Evolutionary conservation across 495 filamentous ascomycete genomes (phyloP), one percentile per base, ranked within the genome.

Genomic region (Penicillium canariense): DNA sequence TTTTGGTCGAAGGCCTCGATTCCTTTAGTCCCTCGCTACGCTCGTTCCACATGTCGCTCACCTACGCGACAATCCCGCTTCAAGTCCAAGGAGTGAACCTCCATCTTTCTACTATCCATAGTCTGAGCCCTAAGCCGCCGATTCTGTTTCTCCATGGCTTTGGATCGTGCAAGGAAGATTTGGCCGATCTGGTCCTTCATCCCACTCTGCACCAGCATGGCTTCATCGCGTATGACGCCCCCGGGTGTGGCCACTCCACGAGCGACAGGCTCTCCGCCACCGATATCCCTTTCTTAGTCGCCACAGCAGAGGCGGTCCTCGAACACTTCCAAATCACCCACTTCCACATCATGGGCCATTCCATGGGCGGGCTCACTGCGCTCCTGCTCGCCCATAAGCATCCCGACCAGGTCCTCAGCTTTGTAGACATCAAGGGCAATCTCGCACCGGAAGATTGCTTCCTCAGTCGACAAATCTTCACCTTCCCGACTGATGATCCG

Each of bases 151-250:
- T 70, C 0, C 65, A 66, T 42, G 68, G 65, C 30, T 68, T 70
- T 30, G 67, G 67, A 35, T 68, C 64, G 25, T 62, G 62, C 55
- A 70, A 70, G 53, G 67, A 70, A 56, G 67, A 70, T 28, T 40
- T 68, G 1, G 52, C 61, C 23, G 67, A 70, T 48, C 8, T 70
- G 9, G 18, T 45, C 9, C 27, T 57, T 12, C 65, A 63, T 9
- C 55, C 58, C 12, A 3, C 34, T 5, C 48, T 70, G 4, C 45
- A 58, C 12, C 14, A 68, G 9, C 43, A 67, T 45, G 53, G 50
- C 1, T 64, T 56, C 34, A 50, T 70, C n/a, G 62, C 62, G 34
- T 70, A 50, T 26, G 67, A 68, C 26, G 65, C 65, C 14, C 65
- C 67, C 10, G 65, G 65, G 9, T 68, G 67, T 15, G 67, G 67